These are phyloP conservation scores for Verruconis gallopava DNA, from an alignment of 2,329 filamentous ascomycete species.

Conservation along the genomic window DNA sequence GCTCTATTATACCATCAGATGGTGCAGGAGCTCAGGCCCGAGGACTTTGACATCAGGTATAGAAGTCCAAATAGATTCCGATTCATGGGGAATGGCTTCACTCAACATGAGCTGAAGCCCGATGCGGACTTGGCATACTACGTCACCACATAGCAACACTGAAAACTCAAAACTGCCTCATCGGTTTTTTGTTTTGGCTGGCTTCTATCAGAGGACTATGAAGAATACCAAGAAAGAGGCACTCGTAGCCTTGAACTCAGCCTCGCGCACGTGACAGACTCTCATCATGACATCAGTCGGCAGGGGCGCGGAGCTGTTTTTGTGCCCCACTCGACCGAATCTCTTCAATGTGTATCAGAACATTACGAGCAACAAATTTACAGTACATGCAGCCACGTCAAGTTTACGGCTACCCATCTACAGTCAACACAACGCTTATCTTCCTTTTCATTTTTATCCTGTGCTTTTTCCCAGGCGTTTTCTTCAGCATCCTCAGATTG, in stretches of 20 bases:
- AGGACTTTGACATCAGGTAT: slow-evolving; percentile 38
- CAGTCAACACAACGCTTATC: slow-evolving; percentile 26
- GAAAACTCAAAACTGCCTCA: background rate
- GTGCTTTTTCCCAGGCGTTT: slow-evolving; percentile 37
- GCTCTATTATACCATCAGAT: slow-evolving; percentile 11
- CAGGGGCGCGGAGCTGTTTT: too few relatives aligned
- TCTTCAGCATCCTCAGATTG: slow-evolving; percentile 26
- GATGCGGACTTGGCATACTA: slow-evolving; percentile 15
- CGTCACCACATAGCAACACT: background rate
- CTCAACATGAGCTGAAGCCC: slow-evolving; percentile 26
- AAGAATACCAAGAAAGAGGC: background rate
- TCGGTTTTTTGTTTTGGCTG: too few relatives aligned
- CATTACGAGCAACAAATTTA: slow-evolving; percentile 5
- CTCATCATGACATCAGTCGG: background rate
- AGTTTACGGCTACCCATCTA: slow-evolving; percentile 8
- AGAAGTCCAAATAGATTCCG: slow-evolving; percentile 30
- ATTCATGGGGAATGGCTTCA: slow-evolving; percentile 39
- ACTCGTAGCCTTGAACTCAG: background rate
- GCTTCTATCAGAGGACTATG: too few relatives aligned
- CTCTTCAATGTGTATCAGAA: too few relatives aligned
- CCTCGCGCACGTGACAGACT: background rate
- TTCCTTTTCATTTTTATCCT: slow-evolving; percentile 36
- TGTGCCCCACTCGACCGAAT: too few relatives aligned
- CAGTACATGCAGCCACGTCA: slow-evolving; percentile 6
- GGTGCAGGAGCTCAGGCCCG: slow-evolving; percentile 26